Percentiles rank a stretch among this genome's conserved stretches.
Evolutionary conservation across 2,329 filamentous ascomycete genomes (phyloP).

Genomic region (Plenodomus biglobosus): DNA sequence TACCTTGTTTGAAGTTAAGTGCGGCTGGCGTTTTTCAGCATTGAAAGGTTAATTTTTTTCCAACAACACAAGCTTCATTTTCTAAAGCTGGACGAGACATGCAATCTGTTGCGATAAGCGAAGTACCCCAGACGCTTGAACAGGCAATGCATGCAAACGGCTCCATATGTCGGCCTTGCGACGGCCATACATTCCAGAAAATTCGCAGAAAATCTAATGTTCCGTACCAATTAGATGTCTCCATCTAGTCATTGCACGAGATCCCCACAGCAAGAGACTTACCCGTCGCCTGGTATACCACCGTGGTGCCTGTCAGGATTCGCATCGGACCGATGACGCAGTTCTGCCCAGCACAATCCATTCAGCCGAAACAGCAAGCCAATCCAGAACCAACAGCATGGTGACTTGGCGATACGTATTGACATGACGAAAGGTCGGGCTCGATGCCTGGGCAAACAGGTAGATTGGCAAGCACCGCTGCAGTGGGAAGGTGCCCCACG

Average conservation of each 20-base stretch:
- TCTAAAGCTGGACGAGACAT: neutral
- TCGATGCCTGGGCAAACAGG: slow-evolving; percentile 1
- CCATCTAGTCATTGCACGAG: neutral
- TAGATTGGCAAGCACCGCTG: slow-evolving; percentile 4
- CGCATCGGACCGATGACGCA: slow-evolving; percentile 12
- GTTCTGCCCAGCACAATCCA: slow-evolving; percentile 5
- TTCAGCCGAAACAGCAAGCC: slow-evolving; percentile 9
- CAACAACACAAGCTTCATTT: no score
- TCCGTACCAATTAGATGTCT: neutral
- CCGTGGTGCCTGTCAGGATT: slow-evolving; percentile 11
- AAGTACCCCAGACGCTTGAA: neutral
- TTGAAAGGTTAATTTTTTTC: no score
- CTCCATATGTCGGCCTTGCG: neutral
- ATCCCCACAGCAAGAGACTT: neutral
- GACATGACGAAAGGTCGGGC: slow-evolving; percentile 7
- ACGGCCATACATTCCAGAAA: neutral
- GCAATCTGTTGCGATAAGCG: neutral
- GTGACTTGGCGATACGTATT: slow-evolving; percentile 9
- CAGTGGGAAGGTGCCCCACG: slow-evolving; percentile 1
- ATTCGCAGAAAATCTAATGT: neutral
- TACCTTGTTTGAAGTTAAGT: neutral
- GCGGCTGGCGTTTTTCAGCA: no score
- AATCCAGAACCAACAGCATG: slow-evolving; percentile 2
- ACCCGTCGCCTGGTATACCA: slow-evolving; percentile 6
- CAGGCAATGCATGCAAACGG: neutral